Percentiles rank a stretch among this genome's conserved stretches.
Conservation (phyloP, 306 rosid species). For the Castanopsis chinensis region DNA sequence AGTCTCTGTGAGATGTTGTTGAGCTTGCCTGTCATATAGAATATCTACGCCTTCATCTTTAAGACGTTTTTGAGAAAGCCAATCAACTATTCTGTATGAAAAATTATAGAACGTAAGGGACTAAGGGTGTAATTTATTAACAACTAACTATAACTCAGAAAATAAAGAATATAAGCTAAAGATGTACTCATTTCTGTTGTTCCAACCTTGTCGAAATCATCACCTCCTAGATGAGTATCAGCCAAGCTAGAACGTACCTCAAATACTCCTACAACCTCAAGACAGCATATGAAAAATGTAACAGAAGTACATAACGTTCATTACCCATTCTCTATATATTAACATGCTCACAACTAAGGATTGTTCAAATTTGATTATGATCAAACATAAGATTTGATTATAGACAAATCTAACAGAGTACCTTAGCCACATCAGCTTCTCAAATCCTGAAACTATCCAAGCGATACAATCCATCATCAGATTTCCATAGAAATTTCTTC, state of each 20-base stretch:
- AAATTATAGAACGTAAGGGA: not conserved
- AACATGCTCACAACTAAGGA: no score
- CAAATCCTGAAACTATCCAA: no score
- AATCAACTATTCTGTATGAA: constrained; percentile 81
- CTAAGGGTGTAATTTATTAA: not conserved
- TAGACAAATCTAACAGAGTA: no score
- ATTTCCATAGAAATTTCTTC: no score
- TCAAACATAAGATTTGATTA: no score
- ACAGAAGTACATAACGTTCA: not conserved
- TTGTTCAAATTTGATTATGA: no score
- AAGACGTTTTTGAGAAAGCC: constrained; percentile 66
- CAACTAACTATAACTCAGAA: no score
- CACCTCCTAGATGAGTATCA: constrained; percentile 97
- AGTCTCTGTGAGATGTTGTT: constrained; percentile 81
- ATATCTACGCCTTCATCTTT: constrained; percentile 83
- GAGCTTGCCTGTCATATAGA: constrained; percentile 99
- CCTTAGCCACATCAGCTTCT: no score
- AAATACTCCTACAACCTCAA: constrained; percentile 98
- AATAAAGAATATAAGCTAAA: not conserved
- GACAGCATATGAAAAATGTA: constrained; percentile 32
- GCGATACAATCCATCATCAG: no score
- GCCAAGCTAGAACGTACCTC: constrained; percentile 96
- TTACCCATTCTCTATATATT: no score
- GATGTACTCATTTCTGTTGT: not conserved
- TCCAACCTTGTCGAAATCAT: constrained; percentile 89